Conservation (phyloP, 148 eudicot genomes). For the Camellia lanceoleosa region DNA sequence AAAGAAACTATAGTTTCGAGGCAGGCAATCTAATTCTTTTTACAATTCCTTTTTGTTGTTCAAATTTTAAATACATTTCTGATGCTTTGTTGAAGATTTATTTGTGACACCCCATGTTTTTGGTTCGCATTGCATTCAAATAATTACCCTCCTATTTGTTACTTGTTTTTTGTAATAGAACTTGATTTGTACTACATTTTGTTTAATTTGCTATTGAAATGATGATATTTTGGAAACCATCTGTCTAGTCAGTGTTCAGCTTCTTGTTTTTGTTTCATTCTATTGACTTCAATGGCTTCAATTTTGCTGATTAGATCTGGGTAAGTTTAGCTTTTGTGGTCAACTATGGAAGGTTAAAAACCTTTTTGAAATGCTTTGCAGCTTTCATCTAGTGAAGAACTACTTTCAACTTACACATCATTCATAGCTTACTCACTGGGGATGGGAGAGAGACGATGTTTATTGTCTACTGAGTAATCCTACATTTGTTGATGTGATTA, state of each 20-base stretch:
- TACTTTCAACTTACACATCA: too few relatives aligned
- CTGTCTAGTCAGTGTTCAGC: background rate
- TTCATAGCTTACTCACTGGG: too few relatives aligned
- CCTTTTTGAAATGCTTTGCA: background rate
- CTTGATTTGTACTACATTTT: background rate
- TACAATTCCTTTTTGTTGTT: background rate
- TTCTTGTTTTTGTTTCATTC: background rate
- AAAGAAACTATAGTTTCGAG: background rate
- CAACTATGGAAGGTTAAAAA: too few relatives aligned
- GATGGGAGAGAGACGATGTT: too few relatives aligned
- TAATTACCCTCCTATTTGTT: background rate
- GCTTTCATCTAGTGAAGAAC: too few relatives aligned
- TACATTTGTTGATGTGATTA: too few relatives aligned
- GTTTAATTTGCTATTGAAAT: background rate
- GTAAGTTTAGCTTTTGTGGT: too few relatives aligned
- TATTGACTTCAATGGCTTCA: background rate
- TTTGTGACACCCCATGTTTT: slow-evolving; percentile 1
- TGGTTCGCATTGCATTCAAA: background rate
- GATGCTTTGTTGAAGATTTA: background rate
- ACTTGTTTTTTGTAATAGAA: slow-evolving; percentile 13
- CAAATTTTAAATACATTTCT: background rate
- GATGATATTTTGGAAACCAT: background rate
- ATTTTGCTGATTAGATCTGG: background rate
- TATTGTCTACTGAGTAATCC: too few relatives aligned
- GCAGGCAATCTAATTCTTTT: background rate